Base-by-base conservation (phyloP, 1,139 yeast genomes). In the Yamadazyma diddensiae region DNA sequence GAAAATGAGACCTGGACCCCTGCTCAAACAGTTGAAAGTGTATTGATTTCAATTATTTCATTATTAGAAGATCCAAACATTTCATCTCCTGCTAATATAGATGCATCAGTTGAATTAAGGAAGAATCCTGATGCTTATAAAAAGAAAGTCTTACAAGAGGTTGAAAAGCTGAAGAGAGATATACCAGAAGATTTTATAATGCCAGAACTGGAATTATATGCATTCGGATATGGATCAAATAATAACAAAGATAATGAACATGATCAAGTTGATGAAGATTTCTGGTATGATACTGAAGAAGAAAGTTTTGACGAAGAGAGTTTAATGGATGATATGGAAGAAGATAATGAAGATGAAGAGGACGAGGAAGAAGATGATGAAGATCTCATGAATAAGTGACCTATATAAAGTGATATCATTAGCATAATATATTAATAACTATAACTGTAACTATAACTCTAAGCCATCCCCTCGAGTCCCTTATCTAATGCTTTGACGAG, bases 1-100 rank as follows among this genome's bases (percentile, higher is more conserved):
- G 96, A 87, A 49, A 81, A 82, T 39, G 97, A 84, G 57, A 84
- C 90, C 15, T 90, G 97, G 97, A 79, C 92, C 26, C 97, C 97
- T 0, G 97, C 95, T 3, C 97, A 90, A 62, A 82, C 94, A 10
- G 97, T 87, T 7, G 97, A 90, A 59, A 73, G 86, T 25, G 96
- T 90, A 8, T 73, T 90, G 50, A 83, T 90, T 40, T 84, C 95
- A 29, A 90, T 90, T 47, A 85, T 90, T 23, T 86, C 96, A 5
- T 71, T 90, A 37, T 72, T 90, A 49, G 95, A 88, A 52, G 97
- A 90, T 59, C 97, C 97, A 34, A 90, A 90, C 59, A 86, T 82
- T 33, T 77, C 80, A 36, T 84, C 95, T 5, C 97, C 98, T 4
- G 98, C 98, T 6, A 92, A 92, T 57, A 92, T 92, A 31, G 97